phyloP scores from a whole-genome alignment of 805 yeast species.

The Hanseniaspora taiwanica region DNA sequence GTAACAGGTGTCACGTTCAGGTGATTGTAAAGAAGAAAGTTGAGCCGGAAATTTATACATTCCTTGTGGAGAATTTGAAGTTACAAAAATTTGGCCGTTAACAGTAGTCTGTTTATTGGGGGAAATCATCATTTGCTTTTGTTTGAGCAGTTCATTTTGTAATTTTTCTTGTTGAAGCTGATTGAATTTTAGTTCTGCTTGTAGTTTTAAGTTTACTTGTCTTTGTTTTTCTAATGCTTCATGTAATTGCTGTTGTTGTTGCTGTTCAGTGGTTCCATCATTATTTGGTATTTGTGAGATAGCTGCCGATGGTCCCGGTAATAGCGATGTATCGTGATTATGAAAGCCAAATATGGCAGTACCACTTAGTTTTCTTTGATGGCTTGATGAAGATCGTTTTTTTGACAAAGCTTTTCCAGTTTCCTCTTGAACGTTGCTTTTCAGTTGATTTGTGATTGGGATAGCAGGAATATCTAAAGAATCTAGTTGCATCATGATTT shows the following conservation, averaged over 20 bases:
- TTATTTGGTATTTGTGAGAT: not conserved
- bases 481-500: not conserved
- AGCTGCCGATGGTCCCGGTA: not conserved
- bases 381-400: slow-evolving; percentile 16
- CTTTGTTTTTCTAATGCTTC: slow-evolving; percentile 19
- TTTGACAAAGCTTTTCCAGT: not conserved
- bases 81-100: slow-evolving; percentile 15
- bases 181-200: slow-evolving; percentile 17
- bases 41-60: slow-evolving; percentile 25
- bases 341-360: slow-evolving; percentile 69
- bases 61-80: slow-evolving; percentile 20
- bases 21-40: not conserved
- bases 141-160: slow-evolving; percentile 15
- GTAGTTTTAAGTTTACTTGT: slow-evolving; percentile 17
- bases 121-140: slow-evolving; percentile 6
- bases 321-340: slow-evolving; percentile 46
- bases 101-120: not conserved
- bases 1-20: slow-evolving; percentile 4
- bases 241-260: slow-evolving; percentile 18
- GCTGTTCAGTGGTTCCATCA: not conserved
- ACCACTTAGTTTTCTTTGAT: slow-evolving; percentile 56
- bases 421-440: too few species aligned
- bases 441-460: too few species aligned
- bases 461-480: not conserved
- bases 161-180: slow-evolving; percentile 19